Evolutionary conservation across 148 eudicot genomes (phyloP).

Genomic region (Chenopodium quinoa): DNA sequence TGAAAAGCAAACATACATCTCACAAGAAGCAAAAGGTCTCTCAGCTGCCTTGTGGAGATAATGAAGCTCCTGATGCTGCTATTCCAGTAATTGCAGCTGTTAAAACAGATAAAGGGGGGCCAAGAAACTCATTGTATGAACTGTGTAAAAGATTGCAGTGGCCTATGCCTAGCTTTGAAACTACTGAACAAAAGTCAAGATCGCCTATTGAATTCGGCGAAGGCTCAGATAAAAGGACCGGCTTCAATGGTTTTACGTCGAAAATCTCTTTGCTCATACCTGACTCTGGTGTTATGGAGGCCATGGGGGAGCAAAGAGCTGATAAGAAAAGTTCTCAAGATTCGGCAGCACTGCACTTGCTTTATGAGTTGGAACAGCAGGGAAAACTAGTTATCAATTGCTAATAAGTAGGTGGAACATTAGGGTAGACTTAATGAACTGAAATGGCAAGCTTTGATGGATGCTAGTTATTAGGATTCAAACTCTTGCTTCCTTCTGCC

Average conservation of each 20-base stretch:
- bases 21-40: constrained; percentile 42
- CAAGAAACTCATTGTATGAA: constrained; percentile 56
- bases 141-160: constrained; percentile 74
- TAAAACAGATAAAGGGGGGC: constrained; percentile 70
- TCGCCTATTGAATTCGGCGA: constrained; percentile 52
- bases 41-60: constrained; percentile 20
- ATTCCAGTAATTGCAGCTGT: constrained; percentile 51
- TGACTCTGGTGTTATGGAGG: constrained; percentile 46
- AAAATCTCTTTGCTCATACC: constrained; percentile 72
- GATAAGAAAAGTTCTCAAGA: constrained; percentile 84
- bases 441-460: neutral
- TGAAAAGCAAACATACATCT: neutral
- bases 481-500: neutral
- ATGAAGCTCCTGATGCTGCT: constrained; percentile 2
- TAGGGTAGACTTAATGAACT: neutral
- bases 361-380: constrained; percentile 49
- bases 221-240: constrained; percentile 46
- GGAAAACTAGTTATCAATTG: constrained; percentile 46
- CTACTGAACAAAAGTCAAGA: constrained; percentile 64
- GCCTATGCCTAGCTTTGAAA: constrained; percentile 67
- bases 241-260: constrained; percentile 52
- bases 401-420: constrained; percentile 2
- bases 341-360: constrained; percentile 74
- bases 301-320: constrained; percentile 54
- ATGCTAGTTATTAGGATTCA: neutral